Conservation (phyloP, 768 basidiomycete species). For the Pleurotus cornucopiae region DNA sequence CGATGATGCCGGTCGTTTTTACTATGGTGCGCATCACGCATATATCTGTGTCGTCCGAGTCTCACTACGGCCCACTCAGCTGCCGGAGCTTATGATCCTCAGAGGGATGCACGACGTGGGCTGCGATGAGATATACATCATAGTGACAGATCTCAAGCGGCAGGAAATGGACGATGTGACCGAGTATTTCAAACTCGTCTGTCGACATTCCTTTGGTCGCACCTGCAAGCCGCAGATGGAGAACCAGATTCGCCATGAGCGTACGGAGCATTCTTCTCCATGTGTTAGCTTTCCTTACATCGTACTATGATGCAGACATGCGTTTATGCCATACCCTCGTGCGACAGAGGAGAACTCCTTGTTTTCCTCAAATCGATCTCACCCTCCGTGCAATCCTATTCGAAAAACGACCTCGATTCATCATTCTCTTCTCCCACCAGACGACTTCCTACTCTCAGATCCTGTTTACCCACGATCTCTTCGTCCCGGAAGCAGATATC, state of each 20-base stretch:
- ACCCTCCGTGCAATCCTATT: conserved; percentile 70
- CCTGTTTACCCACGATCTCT: conserved; percentile 68
- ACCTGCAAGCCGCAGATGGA: conserved; percentile 65
- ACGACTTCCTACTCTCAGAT: conserved; percentile 80
- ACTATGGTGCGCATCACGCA: conserved; percentile 54
- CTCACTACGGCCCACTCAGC: conserved; percentile 29
- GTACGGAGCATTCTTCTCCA: conserved; percentile 34
- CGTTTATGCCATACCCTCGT: conserved; percentile 63
- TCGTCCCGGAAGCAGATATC: conserved; percentile 67
- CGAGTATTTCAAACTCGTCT: conserved; percentile 74
- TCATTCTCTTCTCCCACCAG: conserved; percentile 76
- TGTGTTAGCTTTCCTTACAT: conserved; percentile 4
- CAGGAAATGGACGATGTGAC: conserved; percentile 81
- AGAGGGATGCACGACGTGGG: conserved; percentile 79
- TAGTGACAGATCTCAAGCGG: conserved; percentile 74
- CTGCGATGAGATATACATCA: conserved; percentile 75
- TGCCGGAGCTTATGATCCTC: conserved; percentile 76
- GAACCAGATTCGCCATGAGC: conserved; percentile 64
- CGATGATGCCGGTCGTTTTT: conserved; percentile 79
- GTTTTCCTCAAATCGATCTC: conserved; percentile 80
- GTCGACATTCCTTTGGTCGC: conserved; percentile 58
- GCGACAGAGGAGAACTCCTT: conserved; percentile 68
- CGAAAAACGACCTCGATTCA: conserved; percentile 73
- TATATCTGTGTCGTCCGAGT: conserved; percentile 8
- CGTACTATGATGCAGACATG: conserved; percentile 40